These are phyloP conservation scores for Adansonia grandidieri DNA, from an alignment of 441 rosid genomes.

Conservation along the genomic window DNA sequence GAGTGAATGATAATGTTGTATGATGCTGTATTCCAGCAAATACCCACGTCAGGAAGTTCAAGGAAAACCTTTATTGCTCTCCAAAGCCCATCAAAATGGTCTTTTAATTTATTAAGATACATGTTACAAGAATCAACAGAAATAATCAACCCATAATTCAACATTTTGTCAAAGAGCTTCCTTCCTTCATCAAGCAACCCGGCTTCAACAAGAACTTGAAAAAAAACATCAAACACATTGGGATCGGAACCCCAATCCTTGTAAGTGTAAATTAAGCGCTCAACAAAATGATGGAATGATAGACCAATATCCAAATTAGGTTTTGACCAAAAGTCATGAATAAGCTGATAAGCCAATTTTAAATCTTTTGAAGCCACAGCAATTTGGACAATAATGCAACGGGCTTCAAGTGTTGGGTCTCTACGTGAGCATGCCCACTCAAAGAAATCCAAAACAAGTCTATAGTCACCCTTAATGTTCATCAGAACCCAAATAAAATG, in stretches of 20 bases:
- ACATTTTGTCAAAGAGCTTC: constrained; percentile 67
- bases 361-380: constrained; percentile 73
- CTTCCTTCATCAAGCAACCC: constrained; percentile 74
- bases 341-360: constrained; percentile 51
- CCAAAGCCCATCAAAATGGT: constrained; percentile 40
- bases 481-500: constrained; percentile 87
- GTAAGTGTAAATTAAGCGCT: constrained; percentile 70
- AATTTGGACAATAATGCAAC: constrained; percentile 73
- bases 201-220: constrained; percentile 72
- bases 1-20: constrained; percentile 71
- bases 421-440: constrained; percentile 74
- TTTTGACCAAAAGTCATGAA: constrained; percentile 65
- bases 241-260: constrained; percentile 93
- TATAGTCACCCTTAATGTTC: constrained; percentile 72
- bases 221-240: constrained; percentile 74
- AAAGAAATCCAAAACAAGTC: constrained; percentile 73
- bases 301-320: constrained; percentile 54
- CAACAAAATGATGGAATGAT: constrained; percentile 57
- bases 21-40: constrained; percentile 72
- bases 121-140: constrained; percentile 80
- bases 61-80: constrained; percentile 44
- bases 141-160: constrained; percentile 76
- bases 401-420: constrained; percentile 72
- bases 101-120: constrained; percentile 62
- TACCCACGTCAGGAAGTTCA: constrained; percentile 63